phyloP scores from a whole-genome alignment of 495 filamentous ascomycete genomes.

The Aspergillus wentii region DNA sequence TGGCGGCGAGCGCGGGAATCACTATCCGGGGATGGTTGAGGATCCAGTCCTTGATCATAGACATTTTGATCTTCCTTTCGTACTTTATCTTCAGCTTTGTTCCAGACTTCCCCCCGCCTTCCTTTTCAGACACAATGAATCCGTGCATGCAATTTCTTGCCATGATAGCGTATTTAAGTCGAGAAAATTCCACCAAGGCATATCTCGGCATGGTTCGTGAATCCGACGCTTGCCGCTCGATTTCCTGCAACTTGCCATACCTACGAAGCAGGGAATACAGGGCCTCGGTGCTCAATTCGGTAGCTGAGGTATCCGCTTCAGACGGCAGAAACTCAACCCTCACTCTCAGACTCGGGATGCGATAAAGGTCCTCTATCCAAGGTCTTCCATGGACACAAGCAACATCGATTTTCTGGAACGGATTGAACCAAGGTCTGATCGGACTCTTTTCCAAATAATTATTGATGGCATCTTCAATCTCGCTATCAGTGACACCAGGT shows the following conservation, averaged over 20 bases:
- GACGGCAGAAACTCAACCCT: conserved; percentile 78
- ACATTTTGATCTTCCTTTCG: conserved; percentile 66
- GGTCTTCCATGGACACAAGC: conserved; percentile 75
- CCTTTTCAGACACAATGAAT: conserved; percentile 56
- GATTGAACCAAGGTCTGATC: conserved; percentile 85
- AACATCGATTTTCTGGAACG: conserved; percentile 64
- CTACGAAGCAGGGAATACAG: conserved; percentile 83
- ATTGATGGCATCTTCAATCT: conserved; percentile 54
- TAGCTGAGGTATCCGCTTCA: conserved; percentile 56
- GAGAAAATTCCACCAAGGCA: conserved; percentile 71
- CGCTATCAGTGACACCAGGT: conserved; percentile 40
- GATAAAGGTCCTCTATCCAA: conserved; percentile 90
- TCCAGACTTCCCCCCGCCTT: conserved; percentile 66
- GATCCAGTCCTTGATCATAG: conserved; percentile 84
- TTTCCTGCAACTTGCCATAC: conserved; percentile 85
- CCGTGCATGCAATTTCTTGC: conserved; percentile 94
- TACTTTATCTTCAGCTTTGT: conserved; percentile 77
- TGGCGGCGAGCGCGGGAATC: conserved; percentile 72
- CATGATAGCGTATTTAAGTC: conserved; percentile 69
- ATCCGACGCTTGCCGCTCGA: conserved; percentile 70
- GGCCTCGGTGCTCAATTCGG: conserved; percentile 79
- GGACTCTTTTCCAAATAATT: conserved; percentile 60
- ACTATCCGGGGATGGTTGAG: conserved; percentile 84
- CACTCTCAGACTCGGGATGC: conserved; percentile 69
- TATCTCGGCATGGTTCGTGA: conserved; percentile 78